Percentiles rank a stretch among this genome's conserved stretches.
phyloP scores from a whole-genome alignment of 164 flowering plant genomes.

The Houttuynia cordata region DNA sequence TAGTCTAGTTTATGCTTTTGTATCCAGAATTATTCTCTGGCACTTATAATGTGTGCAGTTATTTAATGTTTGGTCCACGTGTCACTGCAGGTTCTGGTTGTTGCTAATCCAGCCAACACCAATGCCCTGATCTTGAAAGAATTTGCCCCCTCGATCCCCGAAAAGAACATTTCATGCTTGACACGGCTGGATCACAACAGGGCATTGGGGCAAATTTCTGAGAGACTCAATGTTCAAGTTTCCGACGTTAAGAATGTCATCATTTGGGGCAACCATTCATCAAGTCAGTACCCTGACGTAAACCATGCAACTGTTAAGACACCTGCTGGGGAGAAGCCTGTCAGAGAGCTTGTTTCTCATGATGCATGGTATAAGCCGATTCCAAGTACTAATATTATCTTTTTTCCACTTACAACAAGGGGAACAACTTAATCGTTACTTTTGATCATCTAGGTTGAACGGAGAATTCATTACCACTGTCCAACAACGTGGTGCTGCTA shows the following conservation, averaged over 20 bases:
- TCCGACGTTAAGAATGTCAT: slow-evolving; percentile 90
- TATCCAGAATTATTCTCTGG: background rate
- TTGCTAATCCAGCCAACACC: slow-evolving; percentile 99
- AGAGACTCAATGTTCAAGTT: slow-evolving; percentile 82
- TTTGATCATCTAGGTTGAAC: slow-evolving; percentile 50
- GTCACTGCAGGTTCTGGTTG: slow-evolving; percentile 72
- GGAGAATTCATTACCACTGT: slow-evolving; percentile 81
- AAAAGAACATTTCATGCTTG: slow-evolving; percentile 78
- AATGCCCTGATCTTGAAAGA: slow-evolving; percentile 97
- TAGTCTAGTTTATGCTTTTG: background rate
- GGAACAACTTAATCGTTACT: background rate
- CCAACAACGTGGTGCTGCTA: slow-evolving; percentile 99
- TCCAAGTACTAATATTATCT: background rate
- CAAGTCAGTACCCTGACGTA: slow-evolving; percentile 61
- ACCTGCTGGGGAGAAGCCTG: slow-evolving; percentile 77
- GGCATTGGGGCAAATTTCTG: slow-evolving; percentile 95
- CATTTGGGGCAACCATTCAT: slow-evolving; percentile 98
- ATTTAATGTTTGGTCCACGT: background rate
- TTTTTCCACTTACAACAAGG: too few species aligned
- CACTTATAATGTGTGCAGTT: background rate
- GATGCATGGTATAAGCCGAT: slow-evolving; percentile 56
- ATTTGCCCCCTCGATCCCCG: slow-evolving; percentile 54
- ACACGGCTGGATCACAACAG: slow-evolving; percentile 97
- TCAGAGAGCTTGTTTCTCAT: slow-evolving; percentile 71
- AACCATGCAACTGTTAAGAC: slow-evolving; percentile 66